Percentiles rank a stretch among this genome's conserved stretches.
These are phyloP conservation scores for Yamadazyma triangularis DNA, from an alignment of 1,139 yeast genomes.

Conservation along the genomic window DNA sequence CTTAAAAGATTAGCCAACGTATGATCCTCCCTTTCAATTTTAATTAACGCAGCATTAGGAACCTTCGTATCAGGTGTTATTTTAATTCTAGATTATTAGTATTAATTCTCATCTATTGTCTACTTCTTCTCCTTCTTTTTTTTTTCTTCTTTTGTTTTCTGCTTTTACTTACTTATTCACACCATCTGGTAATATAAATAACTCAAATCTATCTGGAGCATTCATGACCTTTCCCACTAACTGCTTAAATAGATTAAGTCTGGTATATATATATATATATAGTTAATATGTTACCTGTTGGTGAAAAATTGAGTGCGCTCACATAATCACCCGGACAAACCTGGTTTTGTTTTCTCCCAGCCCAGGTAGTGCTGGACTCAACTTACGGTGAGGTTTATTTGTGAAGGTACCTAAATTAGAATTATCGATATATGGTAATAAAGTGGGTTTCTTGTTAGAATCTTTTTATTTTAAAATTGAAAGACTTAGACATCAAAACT, in stretches of 20 bases:
- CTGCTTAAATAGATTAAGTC: too few species aligned
- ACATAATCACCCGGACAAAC: too few species aligned
- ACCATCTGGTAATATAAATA: constrained; percentile 95
- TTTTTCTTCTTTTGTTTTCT: too few species aligned
- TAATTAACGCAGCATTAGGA: constrained; percentile 89
- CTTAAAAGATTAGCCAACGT: constrained; percentile 88
- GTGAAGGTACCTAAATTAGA: neutral
- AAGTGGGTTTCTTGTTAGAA: neutral
- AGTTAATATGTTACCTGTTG: too few species aligned
- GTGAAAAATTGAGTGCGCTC: too few species aligned
- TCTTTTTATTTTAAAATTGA: too few species aligned
- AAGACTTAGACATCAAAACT: too few species aligned
- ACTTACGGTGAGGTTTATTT: neutral
- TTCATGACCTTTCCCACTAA: constrained; percentile 51
- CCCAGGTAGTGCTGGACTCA: neutral
- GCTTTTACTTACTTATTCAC: constrained; percentile 68
- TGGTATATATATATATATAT: too few species aligned
- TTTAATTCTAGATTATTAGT: constrained; percentile 48
- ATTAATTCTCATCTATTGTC: too few species aligned
- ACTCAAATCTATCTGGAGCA: constrained; percentile 98
- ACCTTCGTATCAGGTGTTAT: constrained; percentile 93
- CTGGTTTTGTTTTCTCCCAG: too few species aligned
- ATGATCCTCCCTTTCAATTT: constrained; percentile 96
- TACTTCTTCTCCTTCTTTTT: too few species aligned
- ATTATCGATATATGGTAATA: neutral